Evolutionary conservation across 2,329 filamentous ascomycete genomes (phyloP).

Genomic region (Aspergillus sclerotialis): DNA sequence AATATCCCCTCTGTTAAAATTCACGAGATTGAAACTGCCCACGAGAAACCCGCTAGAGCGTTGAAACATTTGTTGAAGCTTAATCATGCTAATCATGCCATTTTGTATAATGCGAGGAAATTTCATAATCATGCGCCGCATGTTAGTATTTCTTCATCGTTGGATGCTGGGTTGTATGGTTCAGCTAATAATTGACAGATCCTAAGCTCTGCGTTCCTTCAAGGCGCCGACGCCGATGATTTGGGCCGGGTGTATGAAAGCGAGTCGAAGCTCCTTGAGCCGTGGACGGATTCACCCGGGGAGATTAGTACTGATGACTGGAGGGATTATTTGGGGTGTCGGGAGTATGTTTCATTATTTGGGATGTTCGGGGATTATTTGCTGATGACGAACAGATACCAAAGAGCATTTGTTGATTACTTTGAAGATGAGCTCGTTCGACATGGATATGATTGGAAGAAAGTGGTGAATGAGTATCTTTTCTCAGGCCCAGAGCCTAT

Average conservation of each 20-base stretch:
- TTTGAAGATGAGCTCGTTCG: conserved; percentile 84
- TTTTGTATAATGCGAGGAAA: conserved; percentile 66
- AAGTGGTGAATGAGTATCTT: conserved; percentile 67
- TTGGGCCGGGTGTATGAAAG: conserved; percentile 75
- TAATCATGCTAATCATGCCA: conserved; percentile 84
- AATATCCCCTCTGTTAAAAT: conserved; percentile 62
- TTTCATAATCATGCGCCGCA: conserved; percentile 83
- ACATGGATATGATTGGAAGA: conserved; percentile 76
- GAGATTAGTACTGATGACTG: conserved; percentile 82
- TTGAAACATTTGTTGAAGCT: conserved; percentile 86
- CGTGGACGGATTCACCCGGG: conserved; percentile 75
- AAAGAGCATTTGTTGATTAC: conserved; percentile 87
- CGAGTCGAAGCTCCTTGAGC: conserved; percentile 63
- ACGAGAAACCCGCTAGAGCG: conserved; percentile 71
- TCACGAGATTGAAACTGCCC: conserved; percentile 70
- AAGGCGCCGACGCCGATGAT: conserved; percentile 68
- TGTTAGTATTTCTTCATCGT: conserved; percentile 32
- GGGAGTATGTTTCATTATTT: conserved; percentile 41
- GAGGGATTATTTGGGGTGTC: conserved; percentile 74
- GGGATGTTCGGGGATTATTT: background rate
- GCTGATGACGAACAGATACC: conserved; percentile 50
- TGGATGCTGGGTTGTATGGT: background rate
- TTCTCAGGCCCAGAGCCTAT: conserved; percentile 63
- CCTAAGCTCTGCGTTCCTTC: conserved; percentile 75
- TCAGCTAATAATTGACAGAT: conserved; percentile 38